Evolutionary conservation across 2,329 filamentous ascomycete species (phyloP).

Genomic region (Rhinocladiella similis): DNA sequence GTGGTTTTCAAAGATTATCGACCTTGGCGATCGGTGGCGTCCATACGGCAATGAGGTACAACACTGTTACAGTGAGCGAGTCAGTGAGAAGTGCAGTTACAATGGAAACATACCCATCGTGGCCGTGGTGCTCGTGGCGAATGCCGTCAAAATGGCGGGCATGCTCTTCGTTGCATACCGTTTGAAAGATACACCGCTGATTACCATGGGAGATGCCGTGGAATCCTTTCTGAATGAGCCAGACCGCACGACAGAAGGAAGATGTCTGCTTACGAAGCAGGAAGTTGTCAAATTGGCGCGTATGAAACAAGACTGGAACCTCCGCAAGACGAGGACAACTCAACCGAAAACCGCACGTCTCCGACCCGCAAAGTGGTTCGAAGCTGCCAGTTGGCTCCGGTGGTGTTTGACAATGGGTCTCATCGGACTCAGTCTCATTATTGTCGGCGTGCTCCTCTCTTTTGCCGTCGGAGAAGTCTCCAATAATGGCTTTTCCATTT

Average conservation of each 20-base stretch:
- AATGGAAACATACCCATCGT: constrained; percentile 27
- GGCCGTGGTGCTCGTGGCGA: constrained; percentile 23
- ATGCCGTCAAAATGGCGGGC: constrained; percentile 20
- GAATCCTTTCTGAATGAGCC: constrained; percentile 32
- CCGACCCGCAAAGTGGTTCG: constrained; percentile 13
- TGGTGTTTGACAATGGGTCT: constrained; percentile 17
- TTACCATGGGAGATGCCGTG: constrained; percentile 34
- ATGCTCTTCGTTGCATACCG: constrained; percentile 25
- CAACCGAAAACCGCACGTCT: not conserved
- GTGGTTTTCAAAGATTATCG: constrained; percentile 10
- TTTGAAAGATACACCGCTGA: constrained; percentile 26
- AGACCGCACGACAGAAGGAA: constrained; percentile 32
- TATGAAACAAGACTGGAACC: constrained; percentile 1
- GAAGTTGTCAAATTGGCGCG: not conserved
- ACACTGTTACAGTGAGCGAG: constrained; percentile 25
- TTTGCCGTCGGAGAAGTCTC: constrained; percentile 2
- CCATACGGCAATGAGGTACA: constrained; percentile 18
- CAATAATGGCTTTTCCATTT: constrained; percentile 3
- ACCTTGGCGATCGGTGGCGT: constrained; percentile 16
- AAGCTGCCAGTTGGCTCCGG: constrained; percentile 18
- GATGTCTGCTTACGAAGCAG: constrained; percentile 28
- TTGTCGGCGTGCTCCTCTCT: constrained; percentile 4
- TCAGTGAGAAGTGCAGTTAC: constrained; percentile 22
- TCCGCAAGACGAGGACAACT: not conserved
- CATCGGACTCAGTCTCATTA: constrained; percentile 8